Evolutionary conservation across 1,284 basidiomycete species (phyloP).

Genomic region (Wallemia mellicola): DNA sequence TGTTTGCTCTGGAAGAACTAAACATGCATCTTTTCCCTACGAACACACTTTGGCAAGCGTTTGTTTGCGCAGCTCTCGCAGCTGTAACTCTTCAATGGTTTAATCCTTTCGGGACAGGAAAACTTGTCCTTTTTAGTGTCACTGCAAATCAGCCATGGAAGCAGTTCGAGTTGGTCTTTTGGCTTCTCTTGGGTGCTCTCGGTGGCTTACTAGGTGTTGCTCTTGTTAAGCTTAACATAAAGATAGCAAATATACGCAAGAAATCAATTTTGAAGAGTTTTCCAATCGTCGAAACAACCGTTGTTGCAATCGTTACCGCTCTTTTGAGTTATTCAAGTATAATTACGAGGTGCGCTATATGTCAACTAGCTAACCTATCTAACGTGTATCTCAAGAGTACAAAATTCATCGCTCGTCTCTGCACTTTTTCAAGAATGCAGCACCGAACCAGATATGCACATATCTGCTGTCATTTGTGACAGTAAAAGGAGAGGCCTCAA

Average conservation of each 20-base stretch:
- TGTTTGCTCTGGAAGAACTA: conserved; percentile 40
- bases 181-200: neutral
- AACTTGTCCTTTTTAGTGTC: conserved; percentile 39
- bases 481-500: conserved; percentile 32
- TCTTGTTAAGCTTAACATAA: conserved; percentile 32
- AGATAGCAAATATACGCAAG: conserved; percentile 28
- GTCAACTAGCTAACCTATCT: neutral
- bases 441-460: neutral
- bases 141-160: conserved; percentile 32
- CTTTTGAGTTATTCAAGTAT: conserved; percentile 27
- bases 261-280: conserved; percentile 27
- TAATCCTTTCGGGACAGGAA: conserved; percentile 38
- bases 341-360: neutral
- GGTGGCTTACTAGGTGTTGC: conserved; percentile 33
- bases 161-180: conserved; percentile 32
- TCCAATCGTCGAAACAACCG: conserved; percentile 33
- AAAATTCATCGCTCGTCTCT: conserved; percentile 34
- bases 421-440: conserved; percentile 38
- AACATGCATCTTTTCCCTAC: conserved; percentile 35
- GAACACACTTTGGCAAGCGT: conserved; percentile 42
- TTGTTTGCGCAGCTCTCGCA: conserved; percentile 38
- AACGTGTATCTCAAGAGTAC: conserved; percentile 15
- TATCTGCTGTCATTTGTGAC: conserved; percentile 8
- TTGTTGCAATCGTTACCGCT: conserved; percentile 30
- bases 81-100: conserved; percentile 38